phyloP scores from a whole-genome alignment of 176 grass and related monocot species.

The Oryza glumipatula region DNA sequence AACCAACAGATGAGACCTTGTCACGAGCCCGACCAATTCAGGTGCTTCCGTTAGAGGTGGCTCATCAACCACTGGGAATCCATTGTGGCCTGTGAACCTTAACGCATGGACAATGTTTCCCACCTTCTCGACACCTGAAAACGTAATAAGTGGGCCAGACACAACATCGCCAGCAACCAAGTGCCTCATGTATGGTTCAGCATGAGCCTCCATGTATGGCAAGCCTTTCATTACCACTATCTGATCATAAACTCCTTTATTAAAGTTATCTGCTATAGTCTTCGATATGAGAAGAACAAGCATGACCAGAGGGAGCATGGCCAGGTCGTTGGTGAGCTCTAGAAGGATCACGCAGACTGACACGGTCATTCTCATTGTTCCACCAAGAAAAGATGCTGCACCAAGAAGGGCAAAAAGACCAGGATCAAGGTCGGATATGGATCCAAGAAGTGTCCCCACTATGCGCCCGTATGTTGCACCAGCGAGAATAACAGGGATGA shows the following conservation, averaged over 20 bases:
- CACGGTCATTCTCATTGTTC: conserved; percentile 96
- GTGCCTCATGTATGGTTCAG: conserved; percentile 88
- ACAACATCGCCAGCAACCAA: conserved; percentile 80
- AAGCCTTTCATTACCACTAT: conserved; percentile 91
- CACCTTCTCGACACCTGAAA: conserved; percentile 83
- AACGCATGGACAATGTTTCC: conserved; percentile 62
- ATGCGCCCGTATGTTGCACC: conserved; percentile 77
- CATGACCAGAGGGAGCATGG: conserved; percentile 87
- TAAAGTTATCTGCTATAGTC: conserved; percentile 83
- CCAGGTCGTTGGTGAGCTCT: conserved; percentile 87
- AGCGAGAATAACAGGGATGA: conserved; percentile 90
- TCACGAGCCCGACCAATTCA: conserved; percentile 71
- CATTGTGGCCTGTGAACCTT: conserved; percentile 78
- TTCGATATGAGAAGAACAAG: conserved; percentile 94
- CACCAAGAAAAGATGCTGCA: conserved; percentile 82
- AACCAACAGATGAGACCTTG: conserved; percentile 78
- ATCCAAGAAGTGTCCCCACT: conserved; percentile 69
- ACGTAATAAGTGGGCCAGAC: conserved; percentile 64
- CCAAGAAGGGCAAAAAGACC: conserved; percentile 87
- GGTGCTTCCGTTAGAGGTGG: conserved; percentile 60
- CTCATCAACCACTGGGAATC: conserved; percentile 84
- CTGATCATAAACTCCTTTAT: conserved; percentile 89
- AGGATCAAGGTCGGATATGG: conserved; percentile 67
- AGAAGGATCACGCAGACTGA: conserved; percentile 88
- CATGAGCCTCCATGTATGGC: conserved; percentile 90